phyloP scores from a whole-genome alignment of 805 yeast species.

The Diddensiella santjacobensis region DNA sequence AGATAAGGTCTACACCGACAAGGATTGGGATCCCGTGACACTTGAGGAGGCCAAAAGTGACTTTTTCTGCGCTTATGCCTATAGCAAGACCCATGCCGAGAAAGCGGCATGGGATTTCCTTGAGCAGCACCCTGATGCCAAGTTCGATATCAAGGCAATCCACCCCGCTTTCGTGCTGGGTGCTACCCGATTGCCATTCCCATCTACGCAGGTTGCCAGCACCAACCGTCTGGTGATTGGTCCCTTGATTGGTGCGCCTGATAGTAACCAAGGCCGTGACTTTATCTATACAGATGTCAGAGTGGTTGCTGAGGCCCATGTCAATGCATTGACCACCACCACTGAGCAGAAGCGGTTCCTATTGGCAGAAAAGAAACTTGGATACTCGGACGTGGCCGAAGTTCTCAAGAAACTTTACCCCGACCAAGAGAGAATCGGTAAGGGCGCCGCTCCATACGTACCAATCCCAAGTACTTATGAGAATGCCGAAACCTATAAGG shows the following conservation, averaged over 20 bases:
- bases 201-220: slow-evolving; percentile 25
- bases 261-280: slow-evolving; percentile 21
- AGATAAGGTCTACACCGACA: slow-evolving; percentile 28
- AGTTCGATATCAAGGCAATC: slow-evolving; percentile 26
- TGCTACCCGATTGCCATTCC: slow-evolving; percentile 32
- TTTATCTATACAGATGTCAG: slow-evolving; percentile 47
- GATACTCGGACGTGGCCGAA: neutral
- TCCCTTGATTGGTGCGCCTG: slow-evolving; percentile 27
- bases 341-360: neutral
- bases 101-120: slow-evolving; percentile 52
- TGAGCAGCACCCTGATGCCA: slow-evolving; percentile 19
- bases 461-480: neutral
- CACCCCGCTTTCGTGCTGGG: slow-evolving; percentile 20
- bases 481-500: neutral
- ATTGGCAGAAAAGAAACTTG: neutral
- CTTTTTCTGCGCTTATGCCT: slow-evolving; percentile 22
- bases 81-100: slow-evolving; percentile 53
- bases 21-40: slow-evolving; percentile 37
- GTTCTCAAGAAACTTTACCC: neutral
- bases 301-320: slow-evolving; percentile 59
- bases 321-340: slow-evolving; percentile 43
- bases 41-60: slow-evolving; percentile 25
- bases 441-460: neutral
- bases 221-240: slow-evolving; percentile 36
- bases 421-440: neutral